Evolutionary conservation across 2,329 filamentous ascomycete genomes (phyloP), one percentile per base, ranked within the genome.

Genomic region (Epicoccum sorghinum): DNA sequence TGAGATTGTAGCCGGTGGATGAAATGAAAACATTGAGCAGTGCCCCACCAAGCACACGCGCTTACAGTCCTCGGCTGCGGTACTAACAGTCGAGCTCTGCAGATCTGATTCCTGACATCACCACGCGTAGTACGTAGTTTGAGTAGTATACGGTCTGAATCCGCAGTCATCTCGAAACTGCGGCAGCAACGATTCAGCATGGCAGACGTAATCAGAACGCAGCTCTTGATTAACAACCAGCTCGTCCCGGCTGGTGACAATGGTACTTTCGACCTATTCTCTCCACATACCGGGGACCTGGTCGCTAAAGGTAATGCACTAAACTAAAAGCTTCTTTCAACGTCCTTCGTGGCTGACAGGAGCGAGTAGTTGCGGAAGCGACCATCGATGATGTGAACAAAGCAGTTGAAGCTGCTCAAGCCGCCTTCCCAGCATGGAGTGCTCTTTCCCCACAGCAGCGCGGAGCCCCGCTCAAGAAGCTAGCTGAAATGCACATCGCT

Each of bases 391-490:
- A 70, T 41, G 66, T 68, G 23, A 55, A 70, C 27, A 42, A 59
- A 10, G 64, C 66, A 24, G 66, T 70, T 12, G 51, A 55, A 8
- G 66, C 66, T 18, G 68, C 66, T 5, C 55, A 64, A 42, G 61
- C 62, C 2, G 67, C 67, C 5, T 68, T 68, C 22, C 65, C 66
- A 39, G 56, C 61, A 54, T 70, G 67, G 67, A 72, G 66, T 43
- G 73, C 71, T 29, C 66, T 78, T 1, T 61, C 71, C 0, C 69
- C 75, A 4, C 60, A 60, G 9, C 63, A 73, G 27, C 76, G 80
- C 36, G 70, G 74, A 30, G 70, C 71, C 24, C 74, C 78, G 8
- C 62, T 83, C 60, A 58, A 75, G 52, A 78, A 77, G 52, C 69
- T 83, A n/a, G 80, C 79, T 27, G 58, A 68, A 10, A 44, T 66